Evolutionary conservation across 768 basidiomycete genomes (phyloP), one percentile per base, ranked within the genome.

Genomic region (Rhodocollybia butyracea): DNA sequence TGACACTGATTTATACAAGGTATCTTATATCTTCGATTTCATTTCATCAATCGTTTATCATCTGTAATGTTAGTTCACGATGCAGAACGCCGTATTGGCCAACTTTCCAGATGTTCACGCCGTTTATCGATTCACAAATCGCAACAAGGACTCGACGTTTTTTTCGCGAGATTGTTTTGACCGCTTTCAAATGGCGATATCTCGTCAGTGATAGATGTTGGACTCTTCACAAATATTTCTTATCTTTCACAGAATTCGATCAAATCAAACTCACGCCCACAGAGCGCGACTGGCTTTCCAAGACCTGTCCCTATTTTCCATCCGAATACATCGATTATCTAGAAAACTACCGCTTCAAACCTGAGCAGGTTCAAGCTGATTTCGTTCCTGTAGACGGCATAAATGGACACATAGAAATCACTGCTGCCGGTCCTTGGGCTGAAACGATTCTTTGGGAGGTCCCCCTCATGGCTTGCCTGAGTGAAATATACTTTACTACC

Each of bases 1-100:
- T 42, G 96, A 98, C 69, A 94, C 94, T 0, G 96, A 98, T 69
- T 72, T 96, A 29, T 98, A 98, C 83, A 98, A 96, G 82, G 93
- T 87, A n/a, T n/a, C n/a, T 51, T 42, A 57, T 42, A 22, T 15
- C 5, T 45, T 43, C 41, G 17, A 19, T 40, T 41, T 45, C 21
- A 3, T 26, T 19, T 17, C 22, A 34, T 22, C 19, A 31, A 39
- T 21, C 46, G 21, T 34, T 50, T 15, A 30, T 58, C 26, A 40
- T 7, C 31, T 29, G n/a, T 6, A 29, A 11, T 57, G 29, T 13
- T 55, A 96, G 92, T 76, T 97, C 45, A 91, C 94, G 0, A 98
- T 97, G 96, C 96, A 98, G 73, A 90, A 95, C 71, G 94, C 93
- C 0, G 85, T 98, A 22, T 63, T 86, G 55, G 77, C 81, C 21